Evolutionary conservation across 148 eudicot species (phyloP), one percentile per base, ranked within the genome.

Genomic region (Drosera capensis): DNA sequence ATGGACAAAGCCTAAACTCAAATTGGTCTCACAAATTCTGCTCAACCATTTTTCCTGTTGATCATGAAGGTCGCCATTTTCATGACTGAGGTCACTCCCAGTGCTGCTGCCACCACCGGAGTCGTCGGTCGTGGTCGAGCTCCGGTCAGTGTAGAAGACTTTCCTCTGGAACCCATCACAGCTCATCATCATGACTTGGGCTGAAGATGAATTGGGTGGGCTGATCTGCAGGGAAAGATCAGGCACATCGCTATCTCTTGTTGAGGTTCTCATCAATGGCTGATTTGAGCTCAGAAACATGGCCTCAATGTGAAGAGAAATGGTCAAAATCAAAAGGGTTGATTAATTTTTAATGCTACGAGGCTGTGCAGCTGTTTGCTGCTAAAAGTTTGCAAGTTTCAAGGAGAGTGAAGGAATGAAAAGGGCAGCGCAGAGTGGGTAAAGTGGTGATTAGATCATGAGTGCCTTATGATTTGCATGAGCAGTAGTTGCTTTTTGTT

Each of bases 171-270:
- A 44, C 1, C 40, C 56, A 23, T 51, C 51, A 42, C 7, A 37
- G 20, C 64, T 45, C 48, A 22, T 25, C 7, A 49, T 25, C n/a
- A 47, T 58, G n/a, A 15, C 38, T 13, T 61, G 40, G 14, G 16
- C 50, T 14, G 73, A 36, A 43, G 42, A 14, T 0, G 70, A 43
- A n/a, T n/a, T n/a, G 18, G 88, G 88, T 14, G 68, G 81, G 42
- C 94, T 80, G 57, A 79, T 88, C 19, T 81, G 72, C 11, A 86
- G 56, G 8, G 93, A 81, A n/a, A 86, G 84, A 67, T 86, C 86
- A 51, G 88, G 79, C 15, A 36, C 18, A 24, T 45, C 34, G n/a
- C n/a, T n/a, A 16, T 57, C 19, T 17, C 38, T 15, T 8, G 51
- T 5, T 29, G 30, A 8, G n/a, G 21, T 26, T 1, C 14, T 55